phyloP scores from a whole-genome alignment of 257 asterid species.

The Nicotiana tabacum region DNA sequence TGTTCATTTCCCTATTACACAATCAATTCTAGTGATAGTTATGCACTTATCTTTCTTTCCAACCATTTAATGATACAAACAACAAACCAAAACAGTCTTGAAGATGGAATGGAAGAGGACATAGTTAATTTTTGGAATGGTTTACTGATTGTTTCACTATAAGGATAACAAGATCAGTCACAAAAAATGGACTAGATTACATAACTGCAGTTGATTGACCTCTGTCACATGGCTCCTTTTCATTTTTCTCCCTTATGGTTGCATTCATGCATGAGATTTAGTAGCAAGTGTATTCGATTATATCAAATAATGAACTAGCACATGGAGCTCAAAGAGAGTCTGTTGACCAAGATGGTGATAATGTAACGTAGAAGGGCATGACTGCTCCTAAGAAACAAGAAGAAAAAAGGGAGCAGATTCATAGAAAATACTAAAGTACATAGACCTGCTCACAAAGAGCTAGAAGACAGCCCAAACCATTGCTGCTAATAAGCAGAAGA shows the following conservation, averaged over 20 bases:
- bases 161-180: not conserved
- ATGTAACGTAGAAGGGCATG: not conserved
- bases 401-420: not conserved
- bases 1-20: not conserved
- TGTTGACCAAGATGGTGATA: not conserved
- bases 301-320: not conserved
- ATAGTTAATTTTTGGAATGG: not conserved
- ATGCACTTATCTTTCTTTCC: not conserved
- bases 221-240: not conserved
- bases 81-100: conserved; percentile 2
- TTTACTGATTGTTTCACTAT: not conserved
- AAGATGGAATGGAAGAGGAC: not conserved
- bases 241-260: not conserved
- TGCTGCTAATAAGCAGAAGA: not conserved
- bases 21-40: not conserved
- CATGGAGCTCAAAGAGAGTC: not conserved
- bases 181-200: not conserved
- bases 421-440: not conserved
- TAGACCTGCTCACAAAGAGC: not conserved
- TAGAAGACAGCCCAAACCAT: not conserved
- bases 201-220: not conserved
- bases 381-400: not conserved
- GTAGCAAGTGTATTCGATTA: not conserved
- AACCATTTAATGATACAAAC: not conserved
- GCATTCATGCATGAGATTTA: not conserved